Evolutionary conservation across 2,329 filamentous ascomycete genomes (phyloP).

Genomic region (Aphanocladium album): DNA sequence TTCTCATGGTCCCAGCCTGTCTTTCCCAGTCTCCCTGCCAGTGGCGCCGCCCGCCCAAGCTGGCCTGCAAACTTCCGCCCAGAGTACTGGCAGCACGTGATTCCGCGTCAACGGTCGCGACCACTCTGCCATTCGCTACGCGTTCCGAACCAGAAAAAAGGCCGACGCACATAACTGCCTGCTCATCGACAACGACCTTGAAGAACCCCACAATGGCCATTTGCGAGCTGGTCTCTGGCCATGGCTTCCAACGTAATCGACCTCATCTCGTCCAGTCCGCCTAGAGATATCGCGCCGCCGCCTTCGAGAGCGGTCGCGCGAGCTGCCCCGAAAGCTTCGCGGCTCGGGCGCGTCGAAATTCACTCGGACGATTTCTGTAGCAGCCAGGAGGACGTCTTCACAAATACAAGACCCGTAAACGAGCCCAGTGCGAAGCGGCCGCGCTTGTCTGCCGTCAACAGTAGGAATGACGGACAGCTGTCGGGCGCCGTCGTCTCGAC

Average conservation of each 20-base stretch:
- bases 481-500: background rate
- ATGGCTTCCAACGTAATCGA: slow-evolving; percentile 32
- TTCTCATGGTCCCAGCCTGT: background rate
- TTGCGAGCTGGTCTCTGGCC: slow-evolving; percentile 2
- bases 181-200: background rate
- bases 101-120: background rate
- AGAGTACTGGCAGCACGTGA: background rate
- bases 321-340: background rate
- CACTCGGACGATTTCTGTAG: slow-evolving; percentile 10
- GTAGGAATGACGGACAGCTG: background rate
- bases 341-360: background rate
- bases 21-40: background rate
- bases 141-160: background rate
- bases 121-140: background rate
- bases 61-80: background rate
- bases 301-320: background rate
- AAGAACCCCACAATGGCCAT: background rate
- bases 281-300: background rate
- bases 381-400: background rate
- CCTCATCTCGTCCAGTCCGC: slow-evolving; percentile 33
- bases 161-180: no score
- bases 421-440: background rate
- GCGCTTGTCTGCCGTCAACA: background rate
- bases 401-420: background rate
- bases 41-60: no score